A percentile compares a stretch with the other conserved stretches of the same genome.
These are phyloP conservation scores for Aspergillus homomorphus DNA, from an alignment of 495 filamentous ascomycete species.

Conservation along the genomic window DNA sequence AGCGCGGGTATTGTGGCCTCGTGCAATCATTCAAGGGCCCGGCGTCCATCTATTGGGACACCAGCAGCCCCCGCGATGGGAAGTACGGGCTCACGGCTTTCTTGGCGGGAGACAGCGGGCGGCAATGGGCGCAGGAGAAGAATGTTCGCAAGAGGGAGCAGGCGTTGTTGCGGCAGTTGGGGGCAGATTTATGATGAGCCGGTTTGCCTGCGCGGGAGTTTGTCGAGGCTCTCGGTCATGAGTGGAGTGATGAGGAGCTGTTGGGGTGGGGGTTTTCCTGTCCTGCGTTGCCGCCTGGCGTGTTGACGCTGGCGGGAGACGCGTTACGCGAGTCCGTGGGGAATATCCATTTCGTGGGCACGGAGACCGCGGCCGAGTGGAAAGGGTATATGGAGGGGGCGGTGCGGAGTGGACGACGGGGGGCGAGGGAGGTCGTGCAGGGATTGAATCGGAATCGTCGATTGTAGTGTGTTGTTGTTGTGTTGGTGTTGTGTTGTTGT, in stretches of 20 bases:
- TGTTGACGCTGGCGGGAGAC: conserved; percentile 21
- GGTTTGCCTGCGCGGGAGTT: conserved; percentile 5
- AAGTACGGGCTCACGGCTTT: conserved; percentile 45
- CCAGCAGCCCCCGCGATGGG: conserved; percentile 25
- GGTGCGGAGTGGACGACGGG: conserved; percentile 32
- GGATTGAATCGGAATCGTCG: not conserved
- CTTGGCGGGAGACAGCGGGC: conserved; percentile 31
- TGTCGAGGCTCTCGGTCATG: conserved; percentile 20
- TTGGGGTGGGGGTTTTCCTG: conserved; percentile 27
- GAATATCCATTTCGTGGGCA: conserved; percentile 44
- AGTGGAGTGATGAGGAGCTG: conserved; percentile 29
- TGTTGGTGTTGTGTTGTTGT: not conserved
- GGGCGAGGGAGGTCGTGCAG: conserved; percentile 32
- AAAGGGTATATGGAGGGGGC: conserved; percentile 51
- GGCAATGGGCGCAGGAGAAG: conserved; percentile 25
- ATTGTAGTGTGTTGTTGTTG: not conserved
- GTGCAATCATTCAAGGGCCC: conserved; percentile 34
- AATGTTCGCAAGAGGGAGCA: conserved; percentile 12
- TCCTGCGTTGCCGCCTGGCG: conserved; percentile 20
- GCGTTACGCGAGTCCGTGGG: conserved; percentile 24
- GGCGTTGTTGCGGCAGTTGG: conserved; percentile 12
- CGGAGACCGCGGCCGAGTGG: conserved; percentile 40
- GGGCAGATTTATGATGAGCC: conserved; percentile 6
- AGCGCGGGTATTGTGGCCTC: conserved; percentile 33
- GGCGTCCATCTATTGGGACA: conserved; percentile 38